Conservation (phyloP, 164 flowering plant genomes). For the Litsea cubeba region DNA sequence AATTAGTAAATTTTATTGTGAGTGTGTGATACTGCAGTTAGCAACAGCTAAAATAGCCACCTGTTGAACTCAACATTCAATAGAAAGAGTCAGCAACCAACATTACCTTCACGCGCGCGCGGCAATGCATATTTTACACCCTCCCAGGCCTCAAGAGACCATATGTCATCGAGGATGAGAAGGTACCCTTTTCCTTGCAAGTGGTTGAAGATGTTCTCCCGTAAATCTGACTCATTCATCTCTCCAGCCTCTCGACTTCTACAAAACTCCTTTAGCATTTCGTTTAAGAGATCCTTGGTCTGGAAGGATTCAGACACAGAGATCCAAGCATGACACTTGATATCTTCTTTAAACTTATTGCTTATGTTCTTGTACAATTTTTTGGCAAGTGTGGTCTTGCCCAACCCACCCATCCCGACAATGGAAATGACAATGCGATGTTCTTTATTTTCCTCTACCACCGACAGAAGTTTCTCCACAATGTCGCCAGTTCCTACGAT, state of each 20-base stretch:
- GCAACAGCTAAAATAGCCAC: too few relatives aligned
- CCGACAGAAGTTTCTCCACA: background rate
- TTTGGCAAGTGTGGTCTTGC: constrained; percentile 5
- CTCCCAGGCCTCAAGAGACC: constrained; percentile 8
- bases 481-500: background rate
- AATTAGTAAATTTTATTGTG: too few relatives aligned
- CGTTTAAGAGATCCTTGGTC: background rate
- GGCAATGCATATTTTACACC: constrained; percentile 5
- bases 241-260: background rate
- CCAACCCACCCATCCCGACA: constrained; percentile 3
- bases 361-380: background rate
- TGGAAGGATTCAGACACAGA: constrained; percentile 2
- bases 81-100: too few relatives aligned
- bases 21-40: too few relatives aligned
- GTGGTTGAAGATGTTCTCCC: background rate
- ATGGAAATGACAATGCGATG: constrained; percentile 1
- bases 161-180: constrained; percentile 24
- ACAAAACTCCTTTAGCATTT: background rate
- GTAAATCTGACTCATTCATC: background rate
- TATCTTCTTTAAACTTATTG: background rate
- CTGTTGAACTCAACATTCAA: too few relatives aligned
- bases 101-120: background rate
- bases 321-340: background rate
- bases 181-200: constrained; percentile 12
- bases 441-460: too few relatives aligned